Evolutionary conservation across 768 basidiomycete species (phyloP).

Genomic region (Macrolepiota albuminosa): DNA sequence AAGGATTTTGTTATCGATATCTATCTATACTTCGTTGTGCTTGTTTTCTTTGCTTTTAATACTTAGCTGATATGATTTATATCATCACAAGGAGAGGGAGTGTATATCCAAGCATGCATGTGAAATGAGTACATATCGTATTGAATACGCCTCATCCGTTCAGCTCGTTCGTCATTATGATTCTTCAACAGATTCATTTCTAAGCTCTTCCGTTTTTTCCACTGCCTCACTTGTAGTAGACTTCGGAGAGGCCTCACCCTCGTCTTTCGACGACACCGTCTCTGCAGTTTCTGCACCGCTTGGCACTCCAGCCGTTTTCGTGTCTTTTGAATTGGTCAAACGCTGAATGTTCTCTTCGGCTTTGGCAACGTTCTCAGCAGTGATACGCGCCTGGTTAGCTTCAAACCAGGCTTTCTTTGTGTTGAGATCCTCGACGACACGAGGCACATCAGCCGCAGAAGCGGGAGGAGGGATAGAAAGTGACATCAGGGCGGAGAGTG

Average conservation of each 20-base stretch:
- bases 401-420: constrained; percentile 94
- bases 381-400: constrained; percentile 82
- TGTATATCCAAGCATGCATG: constrained; percentile 9
- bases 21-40: constrained; percentile 24
- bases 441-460: constrained; percentile 68
- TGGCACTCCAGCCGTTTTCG: constrained; percentile 27
- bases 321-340: constrained; percentile 42
- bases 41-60: constrained; percentile 13
- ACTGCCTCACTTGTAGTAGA: constrained; percentile 35
- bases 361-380: constrained; percentile 75
- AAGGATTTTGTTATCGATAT: constrained; percentile 35
- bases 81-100: constrained; percentile 5
- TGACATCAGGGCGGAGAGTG: constrained; percentile 79
- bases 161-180: constrained; percentile 6
- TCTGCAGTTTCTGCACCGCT: constrained; percentile 40
- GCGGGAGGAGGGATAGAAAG: constrained; percentile 90
- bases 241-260: constrained; percentile 22
- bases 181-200: constrained; percentile 23
- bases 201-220: constrained; percentile 37
- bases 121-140: constrained; percentile 9
- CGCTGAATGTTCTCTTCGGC: constrained; percentile 73
- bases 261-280: constrained; percentile 33
- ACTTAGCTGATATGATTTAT: constrained; percentile 8
- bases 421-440: constrained; percentile 84
- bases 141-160: constrained; percentile 7